Evolutionary conservation across 148 eudicot genomes (phyloP), one percentile per base, ranked within the genome.

Genomic region (Hydrangea macrophylla): DNA sequence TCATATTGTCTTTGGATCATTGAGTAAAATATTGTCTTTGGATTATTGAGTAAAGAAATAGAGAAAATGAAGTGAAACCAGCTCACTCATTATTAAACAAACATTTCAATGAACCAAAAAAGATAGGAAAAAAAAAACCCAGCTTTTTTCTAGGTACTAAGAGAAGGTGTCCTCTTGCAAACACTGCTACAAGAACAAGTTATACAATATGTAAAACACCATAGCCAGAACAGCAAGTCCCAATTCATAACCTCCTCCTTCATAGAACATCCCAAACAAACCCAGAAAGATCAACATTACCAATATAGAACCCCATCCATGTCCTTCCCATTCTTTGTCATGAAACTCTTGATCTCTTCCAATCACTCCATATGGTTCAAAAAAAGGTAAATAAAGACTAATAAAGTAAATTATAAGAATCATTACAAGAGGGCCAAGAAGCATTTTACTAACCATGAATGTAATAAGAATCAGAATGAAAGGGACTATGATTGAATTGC

Each of bases 361-460:
- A n/a, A n/a, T n/a, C n/a, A n/a, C n/a, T n/a, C n/a, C n/a, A n/a
- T n/a, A n/a, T 11, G 45, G 37, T 24, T 35, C 13, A n/a, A 64
- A 11, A n/a, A 53, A 57, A 54, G 70, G 61, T 28, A 60, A 31
- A 26, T 22, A 24, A 23, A 30, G 1, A 62, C 62, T 51, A 23
- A 32, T 45, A 0, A 72, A 22, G 40, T 53, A 78, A 40, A 69
- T 62, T 20, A 55, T 33, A 7, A 73, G 23, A 7, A 78, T 55
- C 64, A 78, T 36, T 17, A 73, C 26, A 36, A 78, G 71, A 27
- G 81, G 81, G 2, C 77, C 78, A 25, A 78, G 64, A 42, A 78
- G 67, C 62, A 70, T 69, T 12, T 48, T 78, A 6, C 40, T 63
- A 33, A 73, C 70, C 54, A 73, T 42, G 58, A 57, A 78, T 22